Evolutionary conservation across 257 asterid genomes (phyloP).

Genomic region (Voacanga thouarsii): DNA sequence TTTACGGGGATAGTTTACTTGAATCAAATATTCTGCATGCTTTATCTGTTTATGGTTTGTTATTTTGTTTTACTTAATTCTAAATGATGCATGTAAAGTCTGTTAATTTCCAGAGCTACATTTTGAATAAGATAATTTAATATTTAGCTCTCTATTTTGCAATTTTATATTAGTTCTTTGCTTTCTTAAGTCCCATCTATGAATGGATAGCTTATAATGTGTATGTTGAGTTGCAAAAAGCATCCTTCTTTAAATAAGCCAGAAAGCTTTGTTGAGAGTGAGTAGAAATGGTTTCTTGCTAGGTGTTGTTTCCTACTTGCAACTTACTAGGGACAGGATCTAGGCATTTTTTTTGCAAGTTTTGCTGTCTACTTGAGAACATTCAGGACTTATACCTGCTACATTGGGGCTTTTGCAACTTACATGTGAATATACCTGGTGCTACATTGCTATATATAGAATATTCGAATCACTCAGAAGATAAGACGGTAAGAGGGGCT

Average conservation of each 20-base stretch:
- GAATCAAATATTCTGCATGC: not conserved
- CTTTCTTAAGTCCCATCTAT: not conserved
- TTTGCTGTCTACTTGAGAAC: not conserved
- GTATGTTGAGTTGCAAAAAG: not conserved
- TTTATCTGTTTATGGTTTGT: not conserved
- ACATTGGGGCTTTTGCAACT: constrained; percentile 8
- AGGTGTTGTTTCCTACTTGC: not conserved
- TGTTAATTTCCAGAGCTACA: too few relatives aligned
- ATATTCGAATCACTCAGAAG: too few relatives aligned
- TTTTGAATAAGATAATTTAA: not conserved
- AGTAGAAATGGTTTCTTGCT: not conserved
- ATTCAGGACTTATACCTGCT: constrained; percentile 1
- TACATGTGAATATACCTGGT: not conserved
- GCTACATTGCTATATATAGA: too few relatives aligned
- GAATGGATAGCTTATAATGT: not conserved
- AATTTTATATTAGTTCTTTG: not conserved
- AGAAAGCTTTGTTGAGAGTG: not conserved
- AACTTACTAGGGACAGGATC: not conserved
- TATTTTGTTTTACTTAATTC: not conserved
- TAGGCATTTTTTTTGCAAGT: not conserved
- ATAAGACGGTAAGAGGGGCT: too few relatives aligned
- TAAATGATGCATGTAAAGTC: not conserved
- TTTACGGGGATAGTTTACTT: not conserved
- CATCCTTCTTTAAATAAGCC: too few relatives aligned
- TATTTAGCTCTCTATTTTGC: not conserved